Conservation (phyloP, 495 filamentous ascomycete species). For the Viridothelium virens region DNA sequence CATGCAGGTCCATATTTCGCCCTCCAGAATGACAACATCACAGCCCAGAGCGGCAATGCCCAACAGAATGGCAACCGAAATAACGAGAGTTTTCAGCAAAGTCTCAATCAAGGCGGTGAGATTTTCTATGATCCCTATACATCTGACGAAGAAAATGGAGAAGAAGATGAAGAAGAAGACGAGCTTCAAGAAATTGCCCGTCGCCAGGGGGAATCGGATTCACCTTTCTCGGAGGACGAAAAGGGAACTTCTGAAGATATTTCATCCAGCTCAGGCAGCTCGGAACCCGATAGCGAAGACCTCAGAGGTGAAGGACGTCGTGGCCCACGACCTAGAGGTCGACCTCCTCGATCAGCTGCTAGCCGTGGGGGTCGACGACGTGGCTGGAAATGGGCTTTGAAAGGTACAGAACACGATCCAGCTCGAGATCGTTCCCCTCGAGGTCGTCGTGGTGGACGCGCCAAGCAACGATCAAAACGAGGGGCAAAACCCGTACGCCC, state of each 20-base stretch:
- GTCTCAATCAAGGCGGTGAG: not conserved
- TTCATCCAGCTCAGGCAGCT: not conserved
- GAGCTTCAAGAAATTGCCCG: constrained; percentile 1
- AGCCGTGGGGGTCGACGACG: constrained; percentile 8
- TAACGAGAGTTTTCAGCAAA: not conserved
- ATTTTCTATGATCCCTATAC: constrained; percentile 7
- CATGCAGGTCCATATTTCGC: constrained; percentile 1
- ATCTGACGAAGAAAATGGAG: not conserved
- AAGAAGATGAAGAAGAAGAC: too few relatives aligned
- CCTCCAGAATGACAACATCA: constrained; percentile 4
- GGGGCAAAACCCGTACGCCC: constrained; percentile 17
- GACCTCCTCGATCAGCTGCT: not conserved
- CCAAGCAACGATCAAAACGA: constrained; percentile 7
- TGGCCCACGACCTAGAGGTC: not conserved
- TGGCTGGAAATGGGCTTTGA: constrained; percentile 20
- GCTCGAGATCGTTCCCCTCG: not conserved
- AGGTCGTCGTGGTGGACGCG: not conserved
- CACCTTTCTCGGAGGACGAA: not conserved
- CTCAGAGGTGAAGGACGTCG: not conserved
- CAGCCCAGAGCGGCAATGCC: not conserved
- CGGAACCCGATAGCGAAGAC: not conserved
- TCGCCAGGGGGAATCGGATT: not conserved
- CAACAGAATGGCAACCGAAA: not conserved
- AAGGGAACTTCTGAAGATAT: not conserved
- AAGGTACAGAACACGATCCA: constrained; percentile 18